Conservation (phyloP, 2,329 filamentous ascomycete genomes). For the Nigrospora osmanthi region DNA sequence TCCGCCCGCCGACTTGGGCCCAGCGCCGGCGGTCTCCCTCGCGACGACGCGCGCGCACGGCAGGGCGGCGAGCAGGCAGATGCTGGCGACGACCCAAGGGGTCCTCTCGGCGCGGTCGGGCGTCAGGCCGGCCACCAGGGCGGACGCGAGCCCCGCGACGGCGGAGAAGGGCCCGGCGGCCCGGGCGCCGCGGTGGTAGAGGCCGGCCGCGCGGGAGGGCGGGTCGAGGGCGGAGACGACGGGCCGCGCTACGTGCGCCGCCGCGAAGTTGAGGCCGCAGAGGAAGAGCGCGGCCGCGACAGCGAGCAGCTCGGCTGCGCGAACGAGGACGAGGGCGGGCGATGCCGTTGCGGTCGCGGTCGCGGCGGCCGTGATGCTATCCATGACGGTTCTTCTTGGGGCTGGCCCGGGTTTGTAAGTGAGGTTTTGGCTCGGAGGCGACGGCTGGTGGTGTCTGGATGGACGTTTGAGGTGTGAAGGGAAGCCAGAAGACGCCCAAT, state of each 20-base stretch:
- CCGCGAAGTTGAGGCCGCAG: neutral
- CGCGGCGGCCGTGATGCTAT: too few species aligned
- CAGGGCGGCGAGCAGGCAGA: neutral
- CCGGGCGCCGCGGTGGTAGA: slow-evolving; percentile 1
- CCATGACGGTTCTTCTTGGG: too few species aligned
- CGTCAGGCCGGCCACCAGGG: neutral
- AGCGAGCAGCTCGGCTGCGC: neutral
- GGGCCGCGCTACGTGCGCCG: neutral
- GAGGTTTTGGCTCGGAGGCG: too few species aligned
- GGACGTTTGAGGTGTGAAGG: too few species aligned
- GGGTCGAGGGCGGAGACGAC: neutral
- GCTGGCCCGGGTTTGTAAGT: too few species aligned
- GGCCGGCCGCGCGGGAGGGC: neutral
- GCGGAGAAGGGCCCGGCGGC: neutral
- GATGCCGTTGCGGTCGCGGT: too few species aligned
- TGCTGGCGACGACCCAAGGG: neutral
- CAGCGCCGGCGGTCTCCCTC: neutral
- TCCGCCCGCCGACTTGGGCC: too few species aligned
- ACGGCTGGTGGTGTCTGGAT: too few species aligned
- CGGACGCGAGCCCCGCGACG: neutral
- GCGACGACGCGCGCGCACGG: neutral
- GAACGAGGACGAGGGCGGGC: neutral
- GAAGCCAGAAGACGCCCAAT: too few species aligned
- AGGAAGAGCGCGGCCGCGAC: slow-evolving; percentile 2
- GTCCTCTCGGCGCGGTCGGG: neutral